phyloP scores from a whole-genome alignment of 1,139 yeast species.

The Kodamaea derodonti region DNA sequence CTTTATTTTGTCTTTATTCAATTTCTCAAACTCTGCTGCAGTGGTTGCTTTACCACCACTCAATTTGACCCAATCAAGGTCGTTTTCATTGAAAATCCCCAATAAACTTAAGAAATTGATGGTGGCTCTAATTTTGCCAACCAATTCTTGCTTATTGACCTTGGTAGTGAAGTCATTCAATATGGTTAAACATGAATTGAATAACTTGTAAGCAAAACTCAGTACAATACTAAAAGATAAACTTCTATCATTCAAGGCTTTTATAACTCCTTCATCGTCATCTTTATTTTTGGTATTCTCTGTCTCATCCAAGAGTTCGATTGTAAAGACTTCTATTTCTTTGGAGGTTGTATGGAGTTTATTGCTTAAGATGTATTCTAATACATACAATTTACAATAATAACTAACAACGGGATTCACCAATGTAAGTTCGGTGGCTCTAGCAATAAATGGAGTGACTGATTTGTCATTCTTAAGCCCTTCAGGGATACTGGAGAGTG shows the following conservation, averaged over 20 bases:
- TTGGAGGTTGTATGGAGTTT: constrained; percentile 53
- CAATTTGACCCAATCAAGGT: constrained; percentile 29
- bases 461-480: constrained; percentile 30
- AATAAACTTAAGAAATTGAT: constrained; percentile 33
- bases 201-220: constrained; percentile 58
- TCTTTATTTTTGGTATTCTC: constrained; percentile 45
- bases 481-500: constrained; percentile 20
- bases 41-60: constrained; percentile 30
- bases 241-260: constrained; percentile 53
- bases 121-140: constrained; percentile 35
- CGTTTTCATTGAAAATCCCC: constrained; percentile 26
- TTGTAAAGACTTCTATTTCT: constrained; percentile 55
- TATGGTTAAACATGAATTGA: constrained; percentile 42
- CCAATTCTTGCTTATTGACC: constrained; percentile 23
- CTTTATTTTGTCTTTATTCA: constrained; percentile 35
- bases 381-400: constrained; percentile 59
- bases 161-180: constrained; percentile 24
- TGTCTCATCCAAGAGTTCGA: constrained; percentile 57
- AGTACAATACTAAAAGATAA: constrained; percentile 57
- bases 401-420: constrained; percentile 56
- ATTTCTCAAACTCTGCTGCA: constrained; percentile 23
- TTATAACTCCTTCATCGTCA: constrained; percentile 31
- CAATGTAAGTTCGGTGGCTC: constrained; percentile 48
- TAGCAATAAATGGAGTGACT: constrained; percentile 41
- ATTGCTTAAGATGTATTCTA: constrained; percentile 58